These are phyloP conservation scores for Notholithocarpus densiflorus DNA, from an alignment of 306 rosid genomes.

Conservation along the genomic window DNA sequence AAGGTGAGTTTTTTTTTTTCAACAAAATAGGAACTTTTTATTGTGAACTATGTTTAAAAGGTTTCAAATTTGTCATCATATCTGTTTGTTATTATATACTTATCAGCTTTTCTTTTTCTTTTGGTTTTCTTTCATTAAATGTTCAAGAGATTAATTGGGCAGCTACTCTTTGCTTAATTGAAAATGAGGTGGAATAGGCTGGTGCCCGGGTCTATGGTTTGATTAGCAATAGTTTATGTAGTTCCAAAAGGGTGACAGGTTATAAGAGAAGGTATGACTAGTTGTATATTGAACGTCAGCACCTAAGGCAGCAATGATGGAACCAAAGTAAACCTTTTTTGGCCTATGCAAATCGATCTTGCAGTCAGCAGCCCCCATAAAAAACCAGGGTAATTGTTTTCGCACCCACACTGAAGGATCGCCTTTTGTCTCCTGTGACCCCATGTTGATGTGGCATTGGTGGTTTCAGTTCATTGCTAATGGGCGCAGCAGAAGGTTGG, in stretches of 20 bases:
- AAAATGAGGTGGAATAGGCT: neutral
- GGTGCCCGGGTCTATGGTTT: neutral
- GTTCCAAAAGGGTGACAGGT: neutral
- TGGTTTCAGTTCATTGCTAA: too few relatives aligned
- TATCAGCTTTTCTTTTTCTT: neutral
- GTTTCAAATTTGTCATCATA: neutral
- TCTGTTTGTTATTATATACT: neutral
- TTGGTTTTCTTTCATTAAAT: neutral
- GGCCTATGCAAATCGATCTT: too few relatives aligned
- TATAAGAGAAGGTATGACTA: neutral
- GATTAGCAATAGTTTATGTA: neutral
- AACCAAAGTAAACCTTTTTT: too few relatives aligned
- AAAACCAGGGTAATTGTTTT: too few relatives aligned
- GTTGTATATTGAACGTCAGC: neutral
- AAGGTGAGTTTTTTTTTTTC: conserved; percentile 30
- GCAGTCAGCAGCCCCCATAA: too few relatives aligned
- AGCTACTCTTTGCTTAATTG: neutral
- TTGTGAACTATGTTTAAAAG: neutral
- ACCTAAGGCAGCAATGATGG: neutral
- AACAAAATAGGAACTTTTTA: neutral
- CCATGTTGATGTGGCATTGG: too few relatives aligned
- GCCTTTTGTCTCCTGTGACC: too few relatives aligned
- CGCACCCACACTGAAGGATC: too few relatives aligned
- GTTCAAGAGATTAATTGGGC: neutral
- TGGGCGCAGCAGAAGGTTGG: too few relatives aligned